Conservation (phyloP, 257 asterid genomes). For the Salvia splendens region DNA sequence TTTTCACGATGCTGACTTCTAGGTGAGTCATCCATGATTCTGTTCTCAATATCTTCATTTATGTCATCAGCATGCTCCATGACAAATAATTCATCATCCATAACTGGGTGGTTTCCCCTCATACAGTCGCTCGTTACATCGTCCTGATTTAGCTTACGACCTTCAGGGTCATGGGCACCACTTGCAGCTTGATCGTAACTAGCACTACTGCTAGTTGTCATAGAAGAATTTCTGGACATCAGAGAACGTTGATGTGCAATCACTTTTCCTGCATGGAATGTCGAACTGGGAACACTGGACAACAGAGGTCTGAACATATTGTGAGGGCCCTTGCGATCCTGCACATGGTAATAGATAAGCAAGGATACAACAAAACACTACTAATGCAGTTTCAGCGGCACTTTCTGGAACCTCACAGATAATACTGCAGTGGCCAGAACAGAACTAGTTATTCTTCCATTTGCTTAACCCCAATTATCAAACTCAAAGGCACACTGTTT, state of each 20-base stretch:
- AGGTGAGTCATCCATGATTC: slow-evolving; percentile 35
- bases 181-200: slow-evolving; percentile 70
- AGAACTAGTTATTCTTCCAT: neutral
- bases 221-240: slow-evolving; percentile 70
- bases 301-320: slow-evolving; percentile 93
- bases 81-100: slow-evolving; percentile 57
- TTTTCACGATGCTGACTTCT: slow-evolving; percentile 33
- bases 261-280: slow-evolving; percentile 67
- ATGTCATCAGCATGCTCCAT: slow-evolving; percentile 59
- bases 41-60: slow-evolving; percentile 40
- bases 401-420: neutral
- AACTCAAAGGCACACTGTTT: neutral
- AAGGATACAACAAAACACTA: neutral
- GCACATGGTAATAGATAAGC: slow-evolving; percentile 29
- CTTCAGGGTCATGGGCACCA: slow-evolving; percentile 65
- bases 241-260: slow-evolving; percentile 51
- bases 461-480: neutral
- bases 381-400: neutral
- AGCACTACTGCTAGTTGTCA: slow-evolving; percentile 80
- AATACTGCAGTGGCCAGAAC: neutral
- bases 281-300: slow-evolving; percentile 93
- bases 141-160: slow-evolving; percentile 62
- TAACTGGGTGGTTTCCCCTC: slow-evolving; percentile 41
- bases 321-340: slow-evolving; percentile 83
- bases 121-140: slow-evolving; percentile 46